Percentiles rank a stretch among this genome's conserved stretches.
These are phyloP conservation scores for Tephrocybe sp. DNA, from an alignment of 768 basidiomycete genomes.

Conservation along the genomic window DNA sequence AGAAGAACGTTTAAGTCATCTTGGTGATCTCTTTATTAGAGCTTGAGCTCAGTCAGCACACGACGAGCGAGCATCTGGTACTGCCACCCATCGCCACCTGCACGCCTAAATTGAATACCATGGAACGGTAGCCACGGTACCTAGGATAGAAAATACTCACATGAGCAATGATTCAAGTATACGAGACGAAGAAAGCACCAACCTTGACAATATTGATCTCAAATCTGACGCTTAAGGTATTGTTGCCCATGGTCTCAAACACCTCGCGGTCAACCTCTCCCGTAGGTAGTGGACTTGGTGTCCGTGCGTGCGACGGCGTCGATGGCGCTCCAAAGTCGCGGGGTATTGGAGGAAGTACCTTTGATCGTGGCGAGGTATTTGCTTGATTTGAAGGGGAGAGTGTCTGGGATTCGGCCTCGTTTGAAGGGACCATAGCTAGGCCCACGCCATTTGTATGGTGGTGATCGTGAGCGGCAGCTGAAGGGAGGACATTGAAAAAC, in stretches of 20 bases:
- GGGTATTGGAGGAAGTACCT: conserved; percentile 79
- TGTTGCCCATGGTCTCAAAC: conserved; percentile 73
- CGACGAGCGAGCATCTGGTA: conserved; percentile 93
- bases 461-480: not conserved
- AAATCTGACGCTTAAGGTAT: conserved; percentile 85
- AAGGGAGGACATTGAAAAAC: conserved; percentile 76
- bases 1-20: too few relatives aligned
- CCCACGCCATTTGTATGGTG: conserved; percentile 27
- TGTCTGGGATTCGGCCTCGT: conserved; percentile 26
- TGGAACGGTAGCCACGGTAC: conserved; percentile 91
- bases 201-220: conserved; percentile 98
- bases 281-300: conserved; percentile 55
- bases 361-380: conserved; percentile 53
- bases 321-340: conserved; percentile 51
- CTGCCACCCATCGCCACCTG: conserved; percentile 92
- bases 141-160: conserved; percentile 35
- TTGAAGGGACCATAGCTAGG: conserved; percentile 18
- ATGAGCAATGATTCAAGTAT: not conserved
- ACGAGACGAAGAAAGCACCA: not conserved
- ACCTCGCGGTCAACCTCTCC: conserved; percentile 65
- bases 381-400: conserved; percentile 34
- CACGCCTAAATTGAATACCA: conserved; percentile 92
- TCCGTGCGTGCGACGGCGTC: conserved; percentile 27
- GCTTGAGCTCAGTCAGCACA: conserved; percentile 83
- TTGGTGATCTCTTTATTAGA: conserved; percentile 45